Evolutionary conservation across 139 green algal species (phyloP).

Genomic region (Haematococcus sp.): DNA sequence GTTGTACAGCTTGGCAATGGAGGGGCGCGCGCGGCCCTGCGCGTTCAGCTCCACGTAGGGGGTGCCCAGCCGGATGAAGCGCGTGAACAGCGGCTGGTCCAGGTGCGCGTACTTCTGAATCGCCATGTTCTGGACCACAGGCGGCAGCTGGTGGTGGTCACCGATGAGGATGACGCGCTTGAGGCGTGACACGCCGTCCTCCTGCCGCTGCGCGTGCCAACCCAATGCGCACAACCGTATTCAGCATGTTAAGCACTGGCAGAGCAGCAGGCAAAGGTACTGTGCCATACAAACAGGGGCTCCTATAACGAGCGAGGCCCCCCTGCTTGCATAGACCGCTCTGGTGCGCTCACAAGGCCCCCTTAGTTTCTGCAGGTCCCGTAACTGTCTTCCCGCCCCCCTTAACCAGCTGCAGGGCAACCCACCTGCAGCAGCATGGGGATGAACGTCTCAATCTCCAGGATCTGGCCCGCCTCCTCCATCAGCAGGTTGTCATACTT

Average conservation of each 20-base stretch:
- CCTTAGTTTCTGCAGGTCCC: too few species aligned
- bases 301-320: too few species aligned
- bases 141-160: conserved; percentile 98
- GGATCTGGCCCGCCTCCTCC: conserved; percentile 96
- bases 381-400: too few species aligned
- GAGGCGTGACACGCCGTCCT: conserved; percentile 49
- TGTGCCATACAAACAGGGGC: too few species aligned
- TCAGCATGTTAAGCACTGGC: too few species aligned
- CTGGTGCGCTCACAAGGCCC: too few species aligned
- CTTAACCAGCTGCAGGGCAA: too few species aligned
- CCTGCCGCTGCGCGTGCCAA: conserved; percentile 29
- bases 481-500: conserved; percentile 98
- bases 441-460: conserved; percentile 99
- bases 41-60: conserved; percentile 94
- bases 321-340: too few species aligned
- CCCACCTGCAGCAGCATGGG: conserved; percentile 85
- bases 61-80: conserved; percentile 93
- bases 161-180: conserved; percentile 86
- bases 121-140: conserved; percentile 97
- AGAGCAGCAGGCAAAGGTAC: too few species aligned
- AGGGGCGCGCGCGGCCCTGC: conserved; percentile 83
- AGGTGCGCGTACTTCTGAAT: conserved; percentile 92
- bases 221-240: not conserved
- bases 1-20: conserved; percentile 92
- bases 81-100: conserved; percentile 94